Evolutionary conservation across 306 rosid species (phyloP).

Genomic region (Quercus alba): DNA sequence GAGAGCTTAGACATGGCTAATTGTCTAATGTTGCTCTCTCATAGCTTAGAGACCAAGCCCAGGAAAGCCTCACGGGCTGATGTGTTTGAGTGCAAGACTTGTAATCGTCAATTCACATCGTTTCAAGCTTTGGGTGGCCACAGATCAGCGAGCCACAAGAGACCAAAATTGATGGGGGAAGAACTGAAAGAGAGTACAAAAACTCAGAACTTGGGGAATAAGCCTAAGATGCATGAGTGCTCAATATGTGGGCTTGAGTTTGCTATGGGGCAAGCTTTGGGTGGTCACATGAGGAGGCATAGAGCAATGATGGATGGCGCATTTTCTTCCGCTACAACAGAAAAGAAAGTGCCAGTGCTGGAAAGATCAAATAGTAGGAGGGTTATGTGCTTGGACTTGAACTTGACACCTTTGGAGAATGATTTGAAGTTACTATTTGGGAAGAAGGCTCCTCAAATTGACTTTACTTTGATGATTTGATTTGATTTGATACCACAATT

Average conservation of each 20-base stretch:
- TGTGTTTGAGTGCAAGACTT: slow-evolving; percentile 71
- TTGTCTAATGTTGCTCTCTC: slow-evolving; percentile 38
- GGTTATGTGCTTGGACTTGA: slow-evolving; percentile 60
- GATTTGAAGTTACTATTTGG: slow-evolving; percentile 59
- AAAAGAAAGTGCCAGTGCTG: slow-evolving; percentile 41
- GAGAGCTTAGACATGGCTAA: slow-evolving; percentile 28
- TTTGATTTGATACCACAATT: not conserved
- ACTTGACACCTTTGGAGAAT: slow-evolving; percentile 80
- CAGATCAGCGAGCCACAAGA: slow-evolving; percentile 74
- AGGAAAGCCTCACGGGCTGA: not conserved
- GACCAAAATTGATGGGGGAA: slow-evolving; percentile 13
- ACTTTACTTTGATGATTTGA: slow-evolving; percentile 27
- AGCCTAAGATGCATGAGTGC: not conserved
- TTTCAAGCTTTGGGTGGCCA: slow-evolving; percentile 95
- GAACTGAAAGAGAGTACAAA: slow-evolving; percentile 15
- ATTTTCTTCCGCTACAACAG: slow-evolving; percentile 11
- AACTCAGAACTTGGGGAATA: not conserved
- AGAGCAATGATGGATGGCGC: slow-evolving; percentile 25
- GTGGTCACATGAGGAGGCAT: slow-evolving; percentile 51
- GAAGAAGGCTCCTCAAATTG: slow-evolving; percentile 44
- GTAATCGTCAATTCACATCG: slow-evolving; percentile 65
- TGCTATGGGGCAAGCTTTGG: no score
- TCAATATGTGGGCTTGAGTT: no score
- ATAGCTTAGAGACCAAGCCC: slow-evolving; percentile 17
- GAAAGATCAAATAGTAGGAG: slow-evolving; percentile 52